Evolutionary conservation across 192 early-diverging fungal species (phyloP).

Genomic region (Dimargaris cristalligena): DNA sequence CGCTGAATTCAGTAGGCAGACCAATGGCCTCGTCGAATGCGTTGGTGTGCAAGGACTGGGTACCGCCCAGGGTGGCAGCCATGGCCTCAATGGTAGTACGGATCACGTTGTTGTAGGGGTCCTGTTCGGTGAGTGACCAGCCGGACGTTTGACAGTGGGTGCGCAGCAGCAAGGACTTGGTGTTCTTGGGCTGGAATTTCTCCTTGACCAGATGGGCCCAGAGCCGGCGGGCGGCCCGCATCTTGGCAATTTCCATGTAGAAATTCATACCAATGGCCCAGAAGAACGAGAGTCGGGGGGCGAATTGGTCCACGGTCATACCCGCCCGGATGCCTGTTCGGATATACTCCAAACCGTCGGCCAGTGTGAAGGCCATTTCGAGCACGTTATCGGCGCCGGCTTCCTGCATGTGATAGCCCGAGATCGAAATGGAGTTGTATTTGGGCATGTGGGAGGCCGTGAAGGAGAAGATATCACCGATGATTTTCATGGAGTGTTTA

Average conservation of each 20-base stretch:
- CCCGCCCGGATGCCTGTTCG: conserved; percentile 59
- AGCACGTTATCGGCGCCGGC: conserved; percentile 77
- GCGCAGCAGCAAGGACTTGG: conserved; percentile 65
- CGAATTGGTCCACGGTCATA: conserved; percentile 79
- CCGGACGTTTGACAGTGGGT: conserved; percentile 86
- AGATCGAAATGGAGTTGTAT: conserved; percentile 93
- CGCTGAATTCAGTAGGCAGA: conserved; percentile 65
- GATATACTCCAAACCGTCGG: conserved; percentile 73
- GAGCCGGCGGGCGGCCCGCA: conserved; percentile 71
- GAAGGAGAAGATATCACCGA: conserved; percentile 81
- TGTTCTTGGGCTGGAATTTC: conserved; percentile 63
- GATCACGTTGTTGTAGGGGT: conserved; percentile 82
- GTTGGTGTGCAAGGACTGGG: conserved; percentile 87
- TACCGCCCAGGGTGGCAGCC: conserved; percentile 81
- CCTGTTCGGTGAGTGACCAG: conserved; percentile 84
- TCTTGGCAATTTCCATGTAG: conserved; percentile 88
- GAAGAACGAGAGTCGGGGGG: conserved; percentile 80
- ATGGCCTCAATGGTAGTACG: conserved; percentile 80
- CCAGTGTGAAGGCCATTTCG: conserved; percentile 83
- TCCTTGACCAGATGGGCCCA: conserved; percentile 68
- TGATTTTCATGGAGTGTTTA: conserved; percentile 73
- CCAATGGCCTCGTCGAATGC: conserved; percentile 82
- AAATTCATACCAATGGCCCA: conserved; percentile 91
- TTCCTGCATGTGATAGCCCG: conserved; percentile 87
- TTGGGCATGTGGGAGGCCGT: conserved; percentile 79